A percentile compares a stretch with the other conserved stretches of the same genome.
phyloP scores from a whole-genome alignment of 768 basidiomycete genomes.

The Tremella yokohamensis region DNA sequence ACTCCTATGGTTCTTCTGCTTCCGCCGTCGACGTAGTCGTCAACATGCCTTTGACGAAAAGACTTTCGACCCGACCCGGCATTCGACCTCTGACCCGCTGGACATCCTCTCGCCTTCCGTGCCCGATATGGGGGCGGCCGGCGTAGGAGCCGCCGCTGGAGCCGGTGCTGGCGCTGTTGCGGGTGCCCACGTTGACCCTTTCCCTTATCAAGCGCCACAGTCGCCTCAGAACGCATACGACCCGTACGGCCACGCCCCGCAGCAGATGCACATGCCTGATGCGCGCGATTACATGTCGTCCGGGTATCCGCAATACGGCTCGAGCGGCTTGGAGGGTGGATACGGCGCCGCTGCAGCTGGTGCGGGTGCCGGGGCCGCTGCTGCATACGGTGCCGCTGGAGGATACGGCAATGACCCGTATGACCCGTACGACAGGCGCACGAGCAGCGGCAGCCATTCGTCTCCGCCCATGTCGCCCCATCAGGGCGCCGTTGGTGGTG shows the following conservation, averaged over 20 bases:
- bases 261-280: slow-evolving; percentile 41
- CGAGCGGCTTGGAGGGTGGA: slow-evolving; percentile 34
- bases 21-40: slow-evolving; percentile 22
- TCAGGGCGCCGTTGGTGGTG: slow-evolving; percentile 12
- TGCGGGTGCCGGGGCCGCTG: slow-evolving; percentile 21
- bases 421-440: not conserved
- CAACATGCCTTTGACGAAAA: slow-evolving; percentile 46
- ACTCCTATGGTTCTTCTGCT: slow-evolving; percentile 42
- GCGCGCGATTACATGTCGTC: slow-evolving; percentile 25
- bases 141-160: slow-evolving; percentile 3
- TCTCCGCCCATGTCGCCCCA: not conserved
- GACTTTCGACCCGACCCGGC: slow-evolving; percentile 45
- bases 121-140: slow-evolving; percentile 17
- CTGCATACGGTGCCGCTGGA: not conserved
- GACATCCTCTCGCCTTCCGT: slow-evolving; percentile 42
- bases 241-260: slow-evolving; percentile 26
- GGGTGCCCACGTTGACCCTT: slow-evolving; percentile 35
- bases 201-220: slow-evolving; percentile 25
- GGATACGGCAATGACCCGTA: slow-evolving; percentile 10
- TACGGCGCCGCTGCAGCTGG: slow-evolving; percentile 38
- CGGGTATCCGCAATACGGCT: slow-evolving; percentile 29
- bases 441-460: slow-evolving; percentile 1
- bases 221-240: slow-evolving; percentile 18
- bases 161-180: slow-evolving; percentile 7
- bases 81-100: slow-evolving; percentile 41